These are phyloP conservation scores for Aspergillus terreus DNA, from an alignment of 2,329 filamentous ascomycete species.

Conservation along the genomic window DNA sequence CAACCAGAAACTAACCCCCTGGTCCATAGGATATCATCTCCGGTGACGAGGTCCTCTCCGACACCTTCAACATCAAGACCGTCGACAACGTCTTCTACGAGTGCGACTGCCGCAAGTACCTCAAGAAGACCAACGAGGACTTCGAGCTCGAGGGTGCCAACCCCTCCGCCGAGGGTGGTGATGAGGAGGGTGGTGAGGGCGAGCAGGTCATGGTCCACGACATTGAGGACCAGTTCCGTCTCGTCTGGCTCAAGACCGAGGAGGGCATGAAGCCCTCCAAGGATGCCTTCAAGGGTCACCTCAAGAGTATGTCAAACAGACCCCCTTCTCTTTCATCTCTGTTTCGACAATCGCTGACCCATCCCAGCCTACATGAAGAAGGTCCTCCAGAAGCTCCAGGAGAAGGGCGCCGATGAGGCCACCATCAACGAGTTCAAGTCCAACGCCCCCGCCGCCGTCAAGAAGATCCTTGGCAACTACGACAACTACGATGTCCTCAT, in stretches of 20 bases:
- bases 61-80: conserved; percentile 82
- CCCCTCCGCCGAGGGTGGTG: conserved; percentile 87
- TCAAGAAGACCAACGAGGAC: conserved; percentile 63
- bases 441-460: conserved; percentile 69
- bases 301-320: conserved; percentile 65
- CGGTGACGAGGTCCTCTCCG: conserved; percentile 94
- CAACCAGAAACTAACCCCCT: conserved; percentile 9
- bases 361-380: conserved; percentile 81
- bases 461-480: conserved; percentile 84
- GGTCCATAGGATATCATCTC: conserved; percentile 72
- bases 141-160: conserved; percentile 75
- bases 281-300: conserved; percentile 76
- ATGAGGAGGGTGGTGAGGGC: conserved; percentile 70
- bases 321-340: conserved; percentile 4
- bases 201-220: conserved; percentile 71
- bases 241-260: conserved; percentile 56
- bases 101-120: conserved; percentile 88
- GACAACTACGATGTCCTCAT: conserved; percentile 95
- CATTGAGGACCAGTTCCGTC: conserved; percentile 87
- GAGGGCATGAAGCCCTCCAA: conserved; percentile 58
- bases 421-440: conserved; percentile 76
- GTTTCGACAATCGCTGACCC: conserved; percentile 3
- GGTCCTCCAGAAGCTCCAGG: conserved; percentile 68
- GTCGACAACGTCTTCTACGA: conserved; percentile 80
- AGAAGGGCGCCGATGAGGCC: conserved; percentile 58